Base-by-base conservation (phyloP, 2,329 filamentous ascomycete species). In the Aspergillus unguis region DNA sequence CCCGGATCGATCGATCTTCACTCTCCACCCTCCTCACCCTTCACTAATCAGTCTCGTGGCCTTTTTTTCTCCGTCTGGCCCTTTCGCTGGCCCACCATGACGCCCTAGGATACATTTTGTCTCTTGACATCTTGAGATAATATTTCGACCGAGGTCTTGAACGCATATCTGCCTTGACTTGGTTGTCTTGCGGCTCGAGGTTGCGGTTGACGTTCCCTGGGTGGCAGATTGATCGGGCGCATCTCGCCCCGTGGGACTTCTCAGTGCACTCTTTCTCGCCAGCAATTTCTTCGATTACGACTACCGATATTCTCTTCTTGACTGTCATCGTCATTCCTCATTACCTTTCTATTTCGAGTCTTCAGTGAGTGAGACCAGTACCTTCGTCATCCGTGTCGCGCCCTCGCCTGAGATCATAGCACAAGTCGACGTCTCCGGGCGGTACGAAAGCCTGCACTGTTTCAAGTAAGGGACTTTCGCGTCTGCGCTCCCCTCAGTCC, bases 81-180 rank as follows among this genome's bases (percentile, higher is more conserved):
- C 45, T 56, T 38, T 54, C 52, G 42, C 51, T 58, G 59, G 55
- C 57, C 58, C 58, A 60, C 52, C 58, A 63, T 63, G 61, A 60
- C 58, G 56, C 57, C 60, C 56, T 63, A 61, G 59, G 53, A 41
- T 45, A 47, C 37, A 11, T 36, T 48, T 47, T 44, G 36, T 52
- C 50, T 48, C 33, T 53, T 48, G 49, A 52, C 53, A 55, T 56
- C 53, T 17, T 17, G 17, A 17, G 17, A 17, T 17, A 17, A 17
- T 17, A 17, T 17, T 17, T 17, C 17, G 17, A 17, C 17, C 17
- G 17, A 17, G 17, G 17, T 17, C 17, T 17, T 17, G 17, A 17
- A 17, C 17, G 17, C 17, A 17, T 17, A 17, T 17, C 17, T 17
- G 17, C 17, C 17, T 17, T 17, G 17, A 17, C 17, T 56, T 49